These are phyloP conservation scores for Trichoderma harzianum DNA, from an alignment of 2,329 filamentous ascomycete genomes.

Conservation along the genomic window DNA sequence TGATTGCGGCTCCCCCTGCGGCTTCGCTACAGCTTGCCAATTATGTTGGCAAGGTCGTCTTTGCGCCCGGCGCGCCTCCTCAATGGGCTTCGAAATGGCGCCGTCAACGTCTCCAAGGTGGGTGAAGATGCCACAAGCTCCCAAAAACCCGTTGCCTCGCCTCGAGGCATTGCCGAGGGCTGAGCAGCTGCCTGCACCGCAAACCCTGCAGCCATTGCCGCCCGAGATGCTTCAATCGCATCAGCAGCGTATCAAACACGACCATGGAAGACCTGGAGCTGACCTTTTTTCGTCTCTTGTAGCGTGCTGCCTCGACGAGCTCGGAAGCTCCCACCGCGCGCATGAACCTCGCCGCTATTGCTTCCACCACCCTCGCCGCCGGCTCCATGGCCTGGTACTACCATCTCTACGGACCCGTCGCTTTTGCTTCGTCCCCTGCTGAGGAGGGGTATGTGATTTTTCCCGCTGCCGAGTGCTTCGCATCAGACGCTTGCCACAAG, in stretches of 20 bases:
- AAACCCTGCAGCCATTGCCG: slow-evolving; percentile 24
- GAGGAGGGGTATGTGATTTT: slow-evolving; percentile 88
- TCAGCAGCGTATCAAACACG: slow-evolving; percentile 21
- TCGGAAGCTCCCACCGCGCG: slow-evolving; percentile 70
- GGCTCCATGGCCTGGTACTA: slow-evolving; percentile 97
- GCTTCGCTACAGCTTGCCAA: slow-evolving; percentile 47
- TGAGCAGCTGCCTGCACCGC: slow-evolving; percentile 23
- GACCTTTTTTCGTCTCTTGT: slow-evolving; percentile 30
- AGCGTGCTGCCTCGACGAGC: slow-evolving; percentile 70
- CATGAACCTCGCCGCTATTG: slow-evolving; percentile 81
- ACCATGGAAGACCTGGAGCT: slow-evolving; percentile 32
- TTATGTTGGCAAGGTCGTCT: slow-evolving; percentile 91
- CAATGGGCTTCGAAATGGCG: slow-evolving; percentile 71
- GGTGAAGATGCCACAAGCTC: slow-evolving; percentile 36
- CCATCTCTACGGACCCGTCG: slow-evolving; percentile 86
- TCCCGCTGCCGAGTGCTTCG: slow-evolving; percentile 1
- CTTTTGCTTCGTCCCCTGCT: slow-evolving; percentile 84
- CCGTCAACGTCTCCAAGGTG: slow-evolving; percentile 73
- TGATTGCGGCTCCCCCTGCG: slow-evolving; percentile 36
- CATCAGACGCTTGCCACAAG: not conserved
- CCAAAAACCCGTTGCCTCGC: not conserved
- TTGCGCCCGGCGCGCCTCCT: slow-evolving; percentile 84
- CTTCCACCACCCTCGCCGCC: slow-evolving; percentile 80
- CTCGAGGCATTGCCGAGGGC: slow-evolving; percentile 32
- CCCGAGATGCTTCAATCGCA: slow-evolving; percentile 30